These are phyloP conservation scores for Ophiosphaerella narmari DNA, from an alignment of 2,329 filamentous ascomycete species.

Conservation along the genomic window DNA sequence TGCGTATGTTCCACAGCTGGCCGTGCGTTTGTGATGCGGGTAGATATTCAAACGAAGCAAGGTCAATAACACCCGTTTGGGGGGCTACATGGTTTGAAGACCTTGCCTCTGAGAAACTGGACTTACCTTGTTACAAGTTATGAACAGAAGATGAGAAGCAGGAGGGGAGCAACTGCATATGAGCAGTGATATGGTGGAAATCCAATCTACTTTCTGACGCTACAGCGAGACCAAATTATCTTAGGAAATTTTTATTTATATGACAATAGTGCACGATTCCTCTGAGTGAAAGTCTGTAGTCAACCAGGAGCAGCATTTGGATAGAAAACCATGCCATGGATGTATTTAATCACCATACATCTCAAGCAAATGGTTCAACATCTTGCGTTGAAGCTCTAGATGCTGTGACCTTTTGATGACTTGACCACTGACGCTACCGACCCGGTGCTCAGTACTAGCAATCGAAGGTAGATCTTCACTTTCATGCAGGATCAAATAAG, in stretches of 20 bases:
- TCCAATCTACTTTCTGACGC: too few relatives aligned
- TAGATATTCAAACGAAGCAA: too few relatives aligned
- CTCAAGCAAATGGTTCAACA: constrained; percentile 42
- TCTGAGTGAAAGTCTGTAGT: too few relatives aligned
- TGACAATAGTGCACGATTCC: too few relatives aligned
- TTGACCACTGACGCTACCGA: constrained; percentile 2
- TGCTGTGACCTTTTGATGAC: constrained; percentile 36
- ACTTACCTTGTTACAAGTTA: not conserved
- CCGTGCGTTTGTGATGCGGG: not conserved
- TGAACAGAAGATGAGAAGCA: not conserved
- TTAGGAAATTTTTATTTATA: too few relatives aligned
- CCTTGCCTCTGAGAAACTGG: too few relatives aligned
- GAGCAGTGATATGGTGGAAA: too few relatives aligned
- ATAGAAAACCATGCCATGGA: not conserved
- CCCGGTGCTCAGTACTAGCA: constrained; percentile 1
- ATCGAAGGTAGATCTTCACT: constrained; percentile 11
- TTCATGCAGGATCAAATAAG: constrained; percentile 29
- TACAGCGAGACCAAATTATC: too few relatives aligned
- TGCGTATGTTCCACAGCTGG: constrained; percentile 1
- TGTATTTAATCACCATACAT: constrained; percentile 31
- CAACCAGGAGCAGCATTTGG: too few relatives aligned
- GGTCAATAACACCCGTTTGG: too few relatives aligned
- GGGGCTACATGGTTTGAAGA: too few relatives aligned
- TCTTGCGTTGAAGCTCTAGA: constrained; percentile 40
- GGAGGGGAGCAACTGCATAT: not conserved